Evolutionary conservation across 169 alveolate species (phyloP), one percentile per base, ranked within the genome.

Genomic region (Theileria parva): DNA sequence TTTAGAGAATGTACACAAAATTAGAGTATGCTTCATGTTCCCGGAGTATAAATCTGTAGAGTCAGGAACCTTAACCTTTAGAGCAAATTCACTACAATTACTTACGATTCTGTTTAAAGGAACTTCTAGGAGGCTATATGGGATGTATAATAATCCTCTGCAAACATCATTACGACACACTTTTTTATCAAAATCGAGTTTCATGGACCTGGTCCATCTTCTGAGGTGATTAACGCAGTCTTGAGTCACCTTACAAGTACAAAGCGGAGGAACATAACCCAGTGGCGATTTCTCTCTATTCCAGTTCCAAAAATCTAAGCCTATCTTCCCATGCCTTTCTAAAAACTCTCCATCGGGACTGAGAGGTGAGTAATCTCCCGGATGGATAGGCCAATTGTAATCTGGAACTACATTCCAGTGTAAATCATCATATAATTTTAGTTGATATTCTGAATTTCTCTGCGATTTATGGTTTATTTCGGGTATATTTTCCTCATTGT

Each of bases 41-140:
- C 92, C 92, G 55, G 90, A 91, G 78, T 91, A 91, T 44, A 91
- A 85, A 55, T 91, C 95, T 13, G 95, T 91, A 27, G 79, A 74
- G 64, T 86, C 73, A 2, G 95, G 95, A 11, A 91, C 80, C 0
- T 61, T 78, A 23, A 91, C 87, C 32, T 87, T 37, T 21, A 61
- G 68, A 51, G 85, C 89, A 15, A 85, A 72, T 59, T 87, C 85
- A 34, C 89, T 87, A 44, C 89, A 78, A 66, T 87, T 91, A 57
- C 88, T 86, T 21, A 91, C 65, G 17, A 53, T 73, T 23, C 95
- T 75, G 64, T 91, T 91, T 21, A 91, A 80, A 1, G 92, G 75
- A 0, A 91, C 87, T 59, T 87, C 93, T 27, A 91, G 61, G 48
- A 87, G 81, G 51, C 95, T 91, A 50, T 87, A 79, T 15, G 95